Percentiles rank a stretch among this genome's conserved stretches.
These are phyloP conservation scores for Clonostachys byssicola DNA, from an alignment of 2,329 filamentous ascomycete genomes.

Conservation along the genomic window DNA sequence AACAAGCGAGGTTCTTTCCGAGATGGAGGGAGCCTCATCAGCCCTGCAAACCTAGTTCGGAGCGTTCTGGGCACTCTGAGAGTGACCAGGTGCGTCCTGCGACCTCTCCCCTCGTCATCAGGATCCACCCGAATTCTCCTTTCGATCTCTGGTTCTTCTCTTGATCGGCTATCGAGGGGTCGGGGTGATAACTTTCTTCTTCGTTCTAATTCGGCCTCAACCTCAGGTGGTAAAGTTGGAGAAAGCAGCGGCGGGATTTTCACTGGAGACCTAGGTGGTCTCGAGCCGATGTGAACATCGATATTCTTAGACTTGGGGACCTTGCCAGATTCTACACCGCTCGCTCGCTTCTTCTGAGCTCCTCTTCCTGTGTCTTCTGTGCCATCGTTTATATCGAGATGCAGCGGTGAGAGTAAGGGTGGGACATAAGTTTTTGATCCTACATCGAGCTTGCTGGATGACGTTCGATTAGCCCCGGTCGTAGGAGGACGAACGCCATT, in stretches of 20 bases:
- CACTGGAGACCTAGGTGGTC: slow-evolving; percentile 28
- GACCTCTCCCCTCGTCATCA: slow-evolving; percentile 12
- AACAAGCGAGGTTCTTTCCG: slow-evolving; percentile 28
- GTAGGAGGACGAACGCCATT: slow-evolving; percentile 28
- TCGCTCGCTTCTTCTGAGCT: slow-evolving; percentile 12
- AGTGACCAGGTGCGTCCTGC: slow-evolving; percentile 32
- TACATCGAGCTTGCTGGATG: slow-evolving; percentile 30
- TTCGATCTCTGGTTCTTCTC: neutral
- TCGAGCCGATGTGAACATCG: slow-evolving; percentile 18
- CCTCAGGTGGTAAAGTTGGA: slow-evolving; percentile 47
- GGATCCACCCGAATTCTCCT: neutral
- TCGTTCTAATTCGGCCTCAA: slow-evolving; percentile 35
- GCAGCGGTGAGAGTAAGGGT: slow-evolving; percentile 47
- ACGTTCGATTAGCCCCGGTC: slow-evolving; percentile 20
- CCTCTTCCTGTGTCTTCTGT: slow-evolving; percentile 17
- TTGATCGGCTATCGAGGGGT: slow-evolving; percentile 1
- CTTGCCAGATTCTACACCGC: slow-evolving; percentile 11
- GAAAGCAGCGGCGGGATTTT: slow-evolving; percentile 48
- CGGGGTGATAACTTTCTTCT: slow-evolving; percentile 21
- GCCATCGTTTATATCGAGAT: slow-evolving; percentile 37
- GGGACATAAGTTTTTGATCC: slow-evolving; percentile 37
- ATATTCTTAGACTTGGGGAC: slow-evolving; percentile 20
- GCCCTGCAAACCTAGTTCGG: slow-evolving; percentile 36
- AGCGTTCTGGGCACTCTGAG: slow-evolving; percentile 44
- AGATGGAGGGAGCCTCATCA: slow-evolving; percentile 36